Conservation (phyloP, 1,284 basidiomycete genomes). For the Puccinia novopanici region DNA sequence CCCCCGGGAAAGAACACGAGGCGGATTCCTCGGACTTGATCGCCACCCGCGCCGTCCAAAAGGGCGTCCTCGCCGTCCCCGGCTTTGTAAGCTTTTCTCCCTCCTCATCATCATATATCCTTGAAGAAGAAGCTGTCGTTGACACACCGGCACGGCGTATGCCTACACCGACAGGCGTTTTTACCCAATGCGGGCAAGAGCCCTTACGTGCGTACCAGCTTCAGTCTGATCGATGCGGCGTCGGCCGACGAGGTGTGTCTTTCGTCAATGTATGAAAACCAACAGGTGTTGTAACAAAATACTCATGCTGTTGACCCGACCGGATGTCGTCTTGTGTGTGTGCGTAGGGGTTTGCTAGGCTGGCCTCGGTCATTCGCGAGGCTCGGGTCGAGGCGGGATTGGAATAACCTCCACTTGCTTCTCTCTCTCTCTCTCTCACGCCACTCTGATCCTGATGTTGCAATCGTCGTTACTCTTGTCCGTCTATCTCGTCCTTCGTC, state of each 20-base stretch:
- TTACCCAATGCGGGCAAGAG: constrained; percentile 70
- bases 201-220: constrained; percentile 75
- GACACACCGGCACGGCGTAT: constrained; percentile 57
- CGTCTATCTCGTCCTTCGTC: too few relatives aligned
- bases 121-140: neutral
- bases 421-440: too few relatives aligned
- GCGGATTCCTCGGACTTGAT: constrained; percentile 79
- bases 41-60: constrained; percentile 72
- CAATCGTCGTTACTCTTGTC: too few relatives aligned
- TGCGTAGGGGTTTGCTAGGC: constrained; percentile 67
- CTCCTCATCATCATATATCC: neutral
- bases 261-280: neutral
- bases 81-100: constrained; percentile 60
- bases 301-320: neutral
- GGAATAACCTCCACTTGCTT: constrained; percentile 1
- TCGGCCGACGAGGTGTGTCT: constrained; percentile 66
- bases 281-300: too few relatives aligned
- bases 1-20: constrained; percentile 57
- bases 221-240: constrained; percentile 72
- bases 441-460: too few relatives aligned
- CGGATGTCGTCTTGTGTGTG: neutral
- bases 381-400: constrained; percentile 40
- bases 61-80: constrained; percentile 84
- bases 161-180: constrained; percentile 62
- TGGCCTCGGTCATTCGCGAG: constrained; percentile 68